Conservation (phyloP, 306 rosid genomes). For the Alnus glutinosa region DNA sequence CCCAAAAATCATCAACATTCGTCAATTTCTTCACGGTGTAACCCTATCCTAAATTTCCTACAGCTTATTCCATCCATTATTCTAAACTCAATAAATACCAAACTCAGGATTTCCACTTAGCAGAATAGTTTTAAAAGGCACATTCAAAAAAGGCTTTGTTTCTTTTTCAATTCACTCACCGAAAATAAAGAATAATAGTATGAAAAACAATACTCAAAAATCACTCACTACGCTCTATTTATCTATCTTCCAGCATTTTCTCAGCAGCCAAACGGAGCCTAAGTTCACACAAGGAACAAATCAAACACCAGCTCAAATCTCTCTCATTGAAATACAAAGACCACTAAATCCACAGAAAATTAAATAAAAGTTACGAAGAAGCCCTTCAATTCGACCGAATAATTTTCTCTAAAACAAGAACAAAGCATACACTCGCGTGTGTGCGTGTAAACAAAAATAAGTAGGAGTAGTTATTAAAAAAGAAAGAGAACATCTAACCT, state of each 20-base stretch:
- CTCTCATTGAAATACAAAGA: neutral
- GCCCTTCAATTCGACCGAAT: neutral
- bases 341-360: neutral
- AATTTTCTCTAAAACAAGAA: neutral
- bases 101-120: neutral
- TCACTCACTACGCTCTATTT: no score
- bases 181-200: no score
- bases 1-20: neutral
- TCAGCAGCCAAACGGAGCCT: no score
- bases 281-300: no score
- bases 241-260: no score
- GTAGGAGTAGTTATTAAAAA: neutral
- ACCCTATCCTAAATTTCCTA: neutral
- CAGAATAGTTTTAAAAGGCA: neutral
- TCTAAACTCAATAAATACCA: neutral
- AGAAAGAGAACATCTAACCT: constrained; percentile 40
- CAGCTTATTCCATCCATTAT: neutral
- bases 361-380: neutral
- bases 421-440: neutral
- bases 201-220: no score
- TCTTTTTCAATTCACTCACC: neutral
- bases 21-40: neutral
- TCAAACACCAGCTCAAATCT: neutral
- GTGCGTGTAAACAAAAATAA: no score
- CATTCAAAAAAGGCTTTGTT: neutral